Evolutionary conservation across 805 yeast genomes (phyloP).

Genomic region (Candida tibetensis): DNA sequence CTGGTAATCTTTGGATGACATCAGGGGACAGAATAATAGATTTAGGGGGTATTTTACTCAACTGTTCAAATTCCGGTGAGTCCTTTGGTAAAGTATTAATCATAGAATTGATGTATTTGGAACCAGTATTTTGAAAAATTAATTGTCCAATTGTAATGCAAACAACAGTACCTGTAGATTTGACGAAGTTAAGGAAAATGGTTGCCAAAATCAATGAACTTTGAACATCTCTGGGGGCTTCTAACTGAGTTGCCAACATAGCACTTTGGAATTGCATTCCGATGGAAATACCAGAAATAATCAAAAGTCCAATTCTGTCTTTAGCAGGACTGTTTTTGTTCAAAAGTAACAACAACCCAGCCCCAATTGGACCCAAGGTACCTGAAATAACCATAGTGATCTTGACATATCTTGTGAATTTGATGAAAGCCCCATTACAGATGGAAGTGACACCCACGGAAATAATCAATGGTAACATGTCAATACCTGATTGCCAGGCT

Average conservation of each 20-base stretch:
- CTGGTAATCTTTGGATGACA: conserved; percentile 24
- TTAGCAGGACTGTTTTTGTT: conserved; percentile 19
- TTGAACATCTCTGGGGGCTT: conserved; percentile 33
- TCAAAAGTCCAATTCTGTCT: conserved; percentile 31
- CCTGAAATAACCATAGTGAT: conserved; percentile 30
- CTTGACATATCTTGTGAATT: conserved; percentile 28
- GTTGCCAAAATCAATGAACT: conserved; percentile 37
- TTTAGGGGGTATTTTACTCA: conserved; percentile 13
- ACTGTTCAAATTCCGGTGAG: conserved; percentile 13
- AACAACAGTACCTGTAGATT: conserved; percentile 32
- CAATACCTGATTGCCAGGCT: conserved; percentile 38
- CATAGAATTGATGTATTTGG: conserved; percentile 15
- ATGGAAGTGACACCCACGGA: conserved; percentile 33
- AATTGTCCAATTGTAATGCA: conserved; percentile 32
- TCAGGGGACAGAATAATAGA: conserved; percentile 26
- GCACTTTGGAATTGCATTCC: conserved; percentile 39
- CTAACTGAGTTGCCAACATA: conserved; percentile 33
- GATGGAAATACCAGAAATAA: conserved; percentile 32
- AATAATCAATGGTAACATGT: conserved; percentile 34
- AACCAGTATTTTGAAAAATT: conserved; percentile 22
- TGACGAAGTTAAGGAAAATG: conserved; percentile 31
- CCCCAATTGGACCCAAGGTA: conserved; percentile 31
- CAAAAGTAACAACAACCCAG: conserved; percentile 31
- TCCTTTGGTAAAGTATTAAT: conserved; percentile 9
- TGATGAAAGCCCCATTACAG: conserved; percentile 30